phyloP scores from a whole-genome alignment of 2,329 filamentous ascomycete genomes.

The Colletotrichum abscissum region DNA sequence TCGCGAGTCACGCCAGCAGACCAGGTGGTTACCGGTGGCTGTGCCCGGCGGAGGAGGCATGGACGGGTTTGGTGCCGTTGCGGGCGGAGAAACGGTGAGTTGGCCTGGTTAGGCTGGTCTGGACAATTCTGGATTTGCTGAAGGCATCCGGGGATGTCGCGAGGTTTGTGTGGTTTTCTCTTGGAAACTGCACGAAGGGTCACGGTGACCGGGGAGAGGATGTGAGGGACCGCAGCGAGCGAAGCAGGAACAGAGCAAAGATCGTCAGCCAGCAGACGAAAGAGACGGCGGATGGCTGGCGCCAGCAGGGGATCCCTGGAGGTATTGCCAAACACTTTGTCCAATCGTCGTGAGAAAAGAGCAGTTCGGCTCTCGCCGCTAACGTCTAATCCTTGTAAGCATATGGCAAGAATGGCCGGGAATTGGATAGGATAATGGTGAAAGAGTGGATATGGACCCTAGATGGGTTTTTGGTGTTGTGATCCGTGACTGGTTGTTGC shows the following conservation, averaged over 20 bases:
- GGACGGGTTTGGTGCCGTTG: constrained; percentile 15
- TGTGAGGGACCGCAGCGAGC: neutral
- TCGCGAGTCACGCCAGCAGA: constrained; percentile 21
- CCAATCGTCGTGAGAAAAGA: constrained; percentile 12
- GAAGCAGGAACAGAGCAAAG: constrained; percentile 35
- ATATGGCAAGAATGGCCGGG: constrained; percentile 12
- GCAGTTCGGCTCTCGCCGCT: constrained; percentile 17
- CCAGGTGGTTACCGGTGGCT: constrained; percentile 29
- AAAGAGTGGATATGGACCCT: constrained; percentile 19
- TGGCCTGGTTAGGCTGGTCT: constrained; percentile 11
- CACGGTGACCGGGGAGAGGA: constrained; percentile 23
- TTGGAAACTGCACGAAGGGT: constrained; percentile 33
- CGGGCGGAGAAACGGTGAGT: constrained; percentile 22
- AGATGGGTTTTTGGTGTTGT: constrained; percentile 8
- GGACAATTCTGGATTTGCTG: constrained; percentile 15
- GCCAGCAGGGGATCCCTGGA: constrained; percentile 24
- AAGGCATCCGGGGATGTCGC: constrained; percentile 3
- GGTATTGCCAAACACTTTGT: neutral
- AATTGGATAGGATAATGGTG: constrained; percentile 1
- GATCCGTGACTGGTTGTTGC: constrained; percentile 1
- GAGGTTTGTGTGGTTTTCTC: neutral
- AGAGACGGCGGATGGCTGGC: constrained; percentile 32
- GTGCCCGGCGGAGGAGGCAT: constrained; percentile 19
- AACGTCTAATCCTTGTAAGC: constrained; percentile 6
- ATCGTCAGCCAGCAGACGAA: constrained; percentile 27